Conservation (phyloP, 768 basidiomycete genomes). For the Agaricus subrufescens region DNA sequence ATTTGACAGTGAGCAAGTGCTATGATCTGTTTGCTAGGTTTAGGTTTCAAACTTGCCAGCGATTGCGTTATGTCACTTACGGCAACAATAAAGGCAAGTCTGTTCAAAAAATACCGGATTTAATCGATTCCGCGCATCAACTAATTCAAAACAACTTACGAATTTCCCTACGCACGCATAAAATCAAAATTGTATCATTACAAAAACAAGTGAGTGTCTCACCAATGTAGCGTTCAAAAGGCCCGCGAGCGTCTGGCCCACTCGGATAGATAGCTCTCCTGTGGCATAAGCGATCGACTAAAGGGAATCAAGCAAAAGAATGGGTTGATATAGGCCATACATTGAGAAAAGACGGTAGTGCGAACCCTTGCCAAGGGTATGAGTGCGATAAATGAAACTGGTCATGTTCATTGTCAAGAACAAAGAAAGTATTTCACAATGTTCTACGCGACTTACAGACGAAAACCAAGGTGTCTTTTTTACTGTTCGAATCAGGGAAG, state of each 20-base stretch:
- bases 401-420: background rate
- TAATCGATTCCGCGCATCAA: background rate
- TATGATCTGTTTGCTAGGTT: conserved; percentile 33
- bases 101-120: conserved; percentile 16
- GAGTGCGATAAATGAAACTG: conserved; percentile 78
- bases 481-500: conserved; percentile 27
- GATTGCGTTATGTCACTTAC: conserved; percentile 38
- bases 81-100: conserved; percentile 72
- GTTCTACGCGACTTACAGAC: conserved; percentile 48
- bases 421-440: background rate
- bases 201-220: conserved; percentile 15
- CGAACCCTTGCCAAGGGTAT: conserved; percentile 77
- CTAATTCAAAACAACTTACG: conserved; percentile 26
- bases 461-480: conserved; percentile 60
- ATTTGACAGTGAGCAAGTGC: conserved; percentile 54
- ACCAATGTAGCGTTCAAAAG: conserved; percentile 84
- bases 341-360: background rate
- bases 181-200: background rate
- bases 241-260: conserved; percentile 81
- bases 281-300: conserved; percentile 81
- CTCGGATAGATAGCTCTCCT: conserved; percentile 76
- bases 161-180: conserved; percentile 37
- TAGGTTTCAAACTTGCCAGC: background rate
- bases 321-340: background rate
- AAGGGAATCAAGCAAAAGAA: background rate